Evolutionary conservation across 2,329 filamentous ascomycete species (phyloP).

Genomic region (Bipolaris cookei): DNA sequence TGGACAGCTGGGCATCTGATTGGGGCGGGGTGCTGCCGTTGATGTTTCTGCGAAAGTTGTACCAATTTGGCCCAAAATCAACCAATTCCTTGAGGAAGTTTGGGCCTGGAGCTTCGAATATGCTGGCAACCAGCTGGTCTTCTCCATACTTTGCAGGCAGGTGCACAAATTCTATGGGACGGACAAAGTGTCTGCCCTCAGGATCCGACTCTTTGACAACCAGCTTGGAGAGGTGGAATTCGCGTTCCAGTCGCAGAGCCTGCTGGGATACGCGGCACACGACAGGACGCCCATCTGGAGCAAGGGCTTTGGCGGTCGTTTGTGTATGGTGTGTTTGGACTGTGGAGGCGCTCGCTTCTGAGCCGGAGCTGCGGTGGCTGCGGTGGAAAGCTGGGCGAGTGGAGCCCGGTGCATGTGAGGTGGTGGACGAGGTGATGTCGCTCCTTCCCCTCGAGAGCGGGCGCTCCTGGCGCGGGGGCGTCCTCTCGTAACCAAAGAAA

Average conservation of each 20-base stretch:
- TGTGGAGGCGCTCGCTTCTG: constrained; percentile 46
- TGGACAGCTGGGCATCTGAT: constrained; percentile 27
- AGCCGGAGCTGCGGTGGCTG: constrained; percentile 45
- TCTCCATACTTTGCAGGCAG: constrained; percentile 73
- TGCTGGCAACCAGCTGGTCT: constrained; percentile 76
- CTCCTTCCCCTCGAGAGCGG: constrained; percentile 36
- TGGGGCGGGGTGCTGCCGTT: constrained; percentile 19
- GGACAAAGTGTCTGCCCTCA: constrained; percentile 75
- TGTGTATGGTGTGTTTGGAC: constrained; percentile 56
- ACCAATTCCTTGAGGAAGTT: constrained; percentile 75
- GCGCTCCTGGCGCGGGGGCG: constrained; percentile 22
- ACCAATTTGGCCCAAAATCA: constrained; percentile 72
- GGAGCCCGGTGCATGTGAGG: constrained; percentile 41
- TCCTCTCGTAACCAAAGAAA: constrained; percentile 52
- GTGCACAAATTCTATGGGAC: constrained; percentile 78
- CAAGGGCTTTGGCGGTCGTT: constrained; percentile 55
- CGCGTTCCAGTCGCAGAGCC: constrained; percentile 80
- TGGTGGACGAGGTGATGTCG: constrained; percentile 30
- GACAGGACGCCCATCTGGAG: constrained; percentile 59
- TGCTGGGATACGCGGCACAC: constrained; percentile 85
- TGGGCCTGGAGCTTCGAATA: constrained; percentile 78
- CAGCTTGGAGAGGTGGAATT: constrained; percentile 81
- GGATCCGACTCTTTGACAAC: constrained; percentile 75
- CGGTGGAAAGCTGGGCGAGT: constrained; percentile 35
- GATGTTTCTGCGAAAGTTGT: constrained; percentile 33